These are phyloP conservation scores for Vicia faba DNA, from an alignment of 306 rosid genomes.

Conservation along the genomic window DNA sequence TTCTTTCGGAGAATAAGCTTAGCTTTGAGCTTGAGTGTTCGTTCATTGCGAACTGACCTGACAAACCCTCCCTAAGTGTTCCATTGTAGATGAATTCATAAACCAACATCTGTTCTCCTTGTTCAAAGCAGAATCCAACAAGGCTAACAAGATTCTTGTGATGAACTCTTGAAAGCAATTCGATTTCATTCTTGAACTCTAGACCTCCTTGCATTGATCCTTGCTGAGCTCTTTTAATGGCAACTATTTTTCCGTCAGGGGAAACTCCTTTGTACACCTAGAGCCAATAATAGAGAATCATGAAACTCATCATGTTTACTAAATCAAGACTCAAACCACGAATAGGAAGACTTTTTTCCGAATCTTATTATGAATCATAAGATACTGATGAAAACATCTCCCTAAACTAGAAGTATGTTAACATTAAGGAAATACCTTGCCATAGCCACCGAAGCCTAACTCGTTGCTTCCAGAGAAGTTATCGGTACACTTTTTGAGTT, in stretches of 20 bases:
- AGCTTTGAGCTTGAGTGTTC: conserved; percentile 16
- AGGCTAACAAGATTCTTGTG: conserved; percentile 98
- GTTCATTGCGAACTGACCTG: conserved; percentile 49
- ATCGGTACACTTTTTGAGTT: conserved; percentile 74
- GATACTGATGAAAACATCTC: neutral
- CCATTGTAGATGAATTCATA: conserved; percentile 89
- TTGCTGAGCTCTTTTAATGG: conserved; percentile 93
- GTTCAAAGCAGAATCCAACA: conserved; percentile 91
- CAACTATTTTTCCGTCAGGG: conserved; percentile 74
- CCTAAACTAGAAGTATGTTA: conserved; percentile 10
- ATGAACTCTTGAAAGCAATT: conserved; percentile 95
- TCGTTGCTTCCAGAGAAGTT: conserved; percentile 72
- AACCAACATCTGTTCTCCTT: conserved; percentile 93
- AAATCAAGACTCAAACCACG: neutral
- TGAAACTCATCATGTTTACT: neutral
- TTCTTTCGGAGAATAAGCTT: conserved; percentile 7
- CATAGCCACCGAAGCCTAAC: conserved; percentile 91
- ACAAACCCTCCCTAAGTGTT: conserved; percentile 73
- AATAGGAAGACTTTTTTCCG: neutral
- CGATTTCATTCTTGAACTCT: conserved; percentile 95
- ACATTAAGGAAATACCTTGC: conserved; percentile 63
- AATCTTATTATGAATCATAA: neutral
- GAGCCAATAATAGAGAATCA: conserved; percentile 12
- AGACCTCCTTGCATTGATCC: conserved; percentile 96
- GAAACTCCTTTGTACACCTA: conserved; percentile 85